Evolutionary conservation across 768 basidiomycete species (phyloP).

Genomic region (Clathrus columnatus): DNA sequence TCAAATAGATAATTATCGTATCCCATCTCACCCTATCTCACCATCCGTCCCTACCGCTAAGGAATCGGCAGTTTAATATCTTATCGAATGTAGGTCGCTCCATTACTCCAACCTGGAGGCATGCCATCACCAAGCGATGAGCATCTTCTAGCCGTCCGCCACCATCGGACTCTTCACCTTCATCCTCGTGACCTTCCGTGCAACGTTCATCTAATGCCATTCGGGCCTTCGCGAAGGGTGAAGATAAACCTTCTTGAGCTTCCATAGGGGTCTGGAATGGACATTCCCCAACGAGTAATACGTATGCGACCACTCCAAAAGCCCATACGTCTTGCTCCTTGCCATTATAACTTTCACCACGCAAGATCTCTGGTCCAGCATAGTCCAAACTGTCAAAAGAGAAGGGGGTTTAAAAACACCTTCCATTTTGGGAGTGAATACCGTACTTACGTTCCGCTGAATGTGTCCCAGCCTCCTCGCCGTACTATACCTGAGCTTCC

Average conservation of each 20-base stretch:
- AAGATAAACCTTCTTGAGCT: conserved; percentile 74
- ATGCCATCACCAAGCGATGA: conserved; percentile 72
- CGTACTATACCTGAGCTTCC: conserved; percentile 84
- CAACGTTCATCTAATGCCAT: conserved; percentile 77
- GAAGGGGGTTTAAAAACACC: conserved; percentile 14
- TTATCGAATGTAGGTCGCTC: conserved; percentile 82
- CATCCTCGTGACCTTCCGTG: conserved; percentile 58
- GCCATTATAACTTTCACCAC: conserved; percentile 89
- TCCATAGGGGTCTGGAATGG: conserved; percentile 88
- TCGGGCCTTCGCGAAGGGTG: conserved; percentile 67
- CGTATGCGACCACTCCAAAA: conserved; percentile 93
- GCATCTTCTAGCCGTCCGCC: conserved; percentile 82
- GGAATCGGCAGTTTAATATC: conserved; percentile 71
- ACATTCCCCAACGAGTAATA: conserved; percentile 86
- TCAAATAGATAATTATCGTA: not conserved
- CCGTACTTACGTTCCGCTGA: conserved; percentile 78
- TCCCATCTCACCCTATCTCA: conserved; percentile 17
- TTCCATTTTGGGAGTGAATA: not conserved
- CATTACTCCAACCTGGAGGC: conserved; percentile 69
- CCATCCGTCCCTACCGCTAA: conserved; percentile 77
- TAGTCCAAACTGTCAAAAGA: conserved; percentile 63
- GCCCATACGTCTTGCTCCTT: conserved; percentile 99
- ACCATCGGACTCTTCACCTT: conserved; percentile 73
- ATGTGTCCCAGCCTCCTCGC: conserved; percentile 83
- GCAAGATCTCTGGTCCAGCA: conserved; percentile 91